Evolutionary conservation across 179 eudicot genomes (phyloP).

Genomic region (Sideroxylon spinosum): DNA sequence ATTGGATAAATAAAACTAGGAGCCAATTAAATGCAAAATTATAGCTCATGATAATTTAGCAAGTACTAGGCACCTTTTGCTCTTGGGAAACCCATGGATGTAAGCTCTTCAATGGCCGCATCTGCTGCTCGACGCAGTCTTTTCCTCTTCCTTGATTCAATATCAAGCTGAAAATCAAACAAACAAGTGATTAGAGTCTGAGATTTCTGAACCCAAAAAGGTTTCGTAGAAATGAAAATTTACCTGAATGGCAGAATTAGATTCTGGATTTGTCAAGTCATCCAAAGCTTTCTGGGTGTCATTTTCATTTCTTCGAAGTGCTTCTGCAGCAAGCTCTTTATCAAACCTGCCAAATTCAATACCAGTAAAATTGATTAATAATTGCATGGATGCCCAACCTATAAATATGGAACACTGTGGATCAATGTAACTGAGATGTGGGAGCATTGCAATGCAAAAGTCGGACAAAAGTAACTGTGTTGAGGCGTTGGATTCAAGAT

Average conservation of each 20-base stretch:
- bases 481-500: background rate
- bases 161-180: conserved; percentile 47
- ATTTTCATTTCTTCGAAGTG: conserved; percentile 84
- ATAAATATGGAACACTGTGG: background rate
- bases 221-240: background rate
- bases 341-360: conserved; percentile 48
- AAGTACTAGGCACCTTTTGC: conserved; percentile 42
- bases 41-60: background rate
- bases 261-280: conserved; percentile 76
- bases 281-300: conserved; percentile 74
- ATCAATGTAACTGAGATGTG: background rate
- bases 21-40: background rate
- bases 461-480: background rate
- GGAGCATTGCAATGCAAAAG: background rate
- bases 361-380: conserved; percentile 9
- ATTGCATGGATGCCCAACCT: background rate
- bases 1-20: background rate
- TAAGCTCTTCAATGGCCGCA: conserved; percentile 42
- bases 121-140: conserved; percentile 35
- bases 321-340: conserved; percentile 84
- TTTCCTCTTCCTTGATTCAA: conserved; percentile 70
- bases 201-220: background rate
- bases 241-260: conserved; percentile 68
- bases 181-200: conserved; percentile 11
- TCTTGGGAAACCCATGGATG: conserved; percentile 63